Conservation (phyloP, 805 yeast genomes). For the Starmerella khaoyaiensis region DNA sequence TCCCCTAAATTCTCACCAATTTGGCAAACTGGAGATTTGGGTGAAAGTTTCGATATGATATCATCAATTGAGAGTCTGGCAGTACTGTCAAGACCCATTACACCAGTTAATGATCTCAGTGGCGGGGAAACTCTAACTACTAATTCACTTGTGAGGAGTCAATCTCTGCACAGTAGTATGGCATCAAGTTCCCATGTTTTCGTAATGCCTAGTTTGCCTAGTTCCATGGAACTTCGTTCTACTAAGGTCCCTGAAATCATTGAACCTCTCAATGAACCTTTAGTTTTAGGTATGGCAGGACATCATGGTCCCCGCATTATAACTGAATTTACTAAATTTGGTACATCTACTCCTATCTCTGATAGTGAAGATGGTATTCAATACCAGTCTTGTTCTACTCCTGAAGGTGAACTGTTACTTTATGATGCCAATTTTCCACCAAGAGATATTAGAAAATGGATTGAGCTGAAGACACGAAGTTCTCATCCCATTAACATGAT, state of each 20-base stretch:
- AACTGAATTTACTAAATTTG: too few relatives aligned
- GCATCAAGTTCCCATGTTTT: conserved; percentile 3
- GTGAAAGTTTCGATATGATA: conserved; percentile 10
- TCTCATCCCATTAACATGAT: conserved; percentile 8
- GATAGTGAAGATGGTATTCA: too few relatives aligned
- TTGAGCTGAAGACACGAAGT: conserved; percentile 7
- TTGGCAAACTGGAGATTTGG: too few relatives aligned
- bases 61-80: conserved; percentile 13
- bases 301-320: too few relatives aligned
- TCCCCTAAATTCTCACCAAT: conserved; percentile 1
- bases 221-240: too few relatives aligned
- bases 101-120: not conserved
- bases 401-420: too few relatives aligned
- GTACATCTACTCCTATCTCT: too few relatives aligned
- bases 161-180: not conserved
- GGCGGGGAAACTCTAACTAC: not conserved
- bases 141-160: too few relatives aligned
- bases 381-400: too few relatives aligned
- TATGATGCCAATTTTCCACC: conserved; percentile 2
- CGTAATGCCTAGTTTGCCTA: conserved; percentile 14
- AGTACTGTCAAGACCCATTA: conserved; percentile 1
- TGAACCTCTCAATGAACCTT: too few relatives aligned
- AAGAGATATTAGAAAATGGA: conserved; percentile 5
- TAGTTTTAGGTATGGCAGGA: too few relatives aligned
- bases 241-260: too few relatives aligned